Percentiles rank a stretch among this genome's conserved stretches.
Conservation (phyloP, 805 yeast genomes). For the Tetrapisispora nanseiensis region DNA sequence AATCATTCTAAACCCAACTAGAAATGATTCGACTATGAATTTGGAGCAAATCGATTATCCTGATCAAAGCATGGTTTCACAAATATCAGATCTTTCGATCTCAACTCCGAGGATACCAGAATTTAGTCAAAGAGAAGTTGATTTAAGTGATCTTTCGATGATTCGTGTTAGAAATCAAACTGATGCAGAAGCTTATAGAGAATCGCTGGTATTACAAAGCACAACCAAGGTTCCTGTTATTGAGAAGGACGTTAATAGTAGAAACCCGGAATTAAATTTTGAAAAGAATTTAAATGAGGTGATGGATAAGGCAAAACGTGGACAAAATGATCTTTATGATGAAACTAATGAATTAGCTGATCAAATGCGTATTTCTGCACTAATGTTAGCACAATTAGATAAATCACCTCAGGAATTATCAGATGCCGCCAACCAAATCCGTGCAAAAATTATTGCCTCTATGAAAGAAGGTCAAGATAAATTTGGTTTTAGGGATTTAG, state of each 20-base stretch:
- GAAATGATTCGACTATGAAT: neutral
- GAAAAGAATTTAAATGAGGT: slow-evolving; percentile 28
- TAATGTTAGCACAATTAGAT: slow-evolving; percentile 87
- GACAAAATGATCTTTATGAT: slow-evolving; percentile 6
- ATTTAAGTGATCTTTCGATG: slow-evolving; percentile 67
- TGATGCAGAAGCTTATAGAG: slow-evolving; percentile 36
- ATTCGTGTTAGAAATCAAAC: slow-evolving; percentile 41
- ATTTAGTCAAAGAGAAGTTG: slow-evolving; percentile 41
- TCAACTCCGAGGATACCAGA: slow-evolving; percentile 2
- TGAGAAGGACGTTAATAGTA: slow-evolving; percentile 25
- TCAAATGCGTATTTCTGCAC: slow-evolving; percentile 93
- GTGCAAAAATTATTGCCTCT: slow-evolving; percentile 57
- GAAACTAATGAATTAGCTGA: slow-evolving; percentile 56
- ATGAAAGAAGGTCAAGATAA: slow-evolving; percentile 72
- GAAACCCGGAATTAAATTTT: slow-evolving; percentile 32
- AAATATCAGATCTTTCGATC: slow-evolving; percentile 2
- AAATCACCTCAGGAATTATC: slow-evolving; percentile 40
- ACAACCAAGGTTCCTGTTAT: slow-evolving; percentile 35
- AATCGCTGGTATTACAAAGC: slow-evolving; percentile 32
- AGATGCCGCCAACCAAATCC: slow-evolving; percentile 51
- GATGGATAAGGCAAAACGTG: slow-evolving; percentile 8
- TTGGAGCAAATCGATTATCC: neutral
- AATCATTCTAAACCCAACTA: slow-evolving; percentile 3
- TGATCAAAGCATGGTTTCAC: neutral
- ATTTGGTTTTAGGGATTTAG: slow-evolving; percentile 42